A percentile compares a stretch with the other conserved stretches of the same genome.
These are phyloP conservation scores for Capsicum rhomboideum DNA, from an alignment of 257 asterid genomes.

Conservation along the genomic window DNA sequence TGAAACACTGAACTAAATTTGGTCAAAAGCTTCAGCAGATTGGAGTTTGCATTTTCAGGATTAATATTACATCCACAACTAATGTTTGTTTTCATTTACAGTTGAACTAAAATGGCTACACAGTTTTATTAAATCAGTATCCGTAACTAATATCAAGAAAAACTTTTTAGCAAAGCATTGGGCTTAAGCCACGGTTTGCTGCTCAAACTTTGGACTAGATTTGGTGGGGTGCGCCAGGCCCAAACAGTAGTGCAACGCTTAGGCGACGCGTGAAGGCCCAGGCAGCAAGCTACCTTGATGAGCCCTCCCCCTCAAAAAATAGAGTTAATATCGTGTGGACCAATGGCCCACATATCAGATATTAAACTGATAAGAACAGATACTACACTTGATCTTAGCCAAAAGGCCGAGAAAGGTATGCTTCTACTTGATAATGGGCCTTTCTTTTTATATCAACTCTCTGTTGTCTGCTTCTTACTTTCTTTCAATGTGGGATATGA, in stretches of 20 bases:
- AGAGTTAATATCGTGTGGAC: neutral
- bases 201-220: neutral
- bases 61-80: too few species aligned
- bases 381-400: constrained; percentile 44
- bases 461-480: neutral
- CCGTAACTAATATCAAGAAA: too few species aligned
- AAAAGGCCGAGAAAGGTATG: constrained; percentile 44
- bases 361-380: constrained; percentile 29
- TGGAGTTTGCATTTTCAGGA: too few species aligned
- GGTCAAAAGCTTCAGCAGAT: too few species aligned
- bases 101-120: too few species aligned
- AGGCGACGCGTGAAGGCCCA: neutral
- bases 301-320: neutral
- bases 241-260: neutral
- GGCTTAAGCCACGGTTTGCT: too few species aligned
- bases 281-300: neutral
- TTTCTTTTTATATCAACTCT: neutral
- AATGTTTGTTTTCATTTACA: too few species aligned
- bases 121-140: too few species aligned
- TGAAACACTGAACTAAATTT: too few species aligned
- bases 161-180: too few species aligned
- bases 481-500: too few species aligned
- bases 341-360: neutral
- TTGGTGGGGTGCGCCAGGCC: neutral
- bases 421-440: neutral